Evolutionary conservation across 2,329 filamentous ascomycete genomes (phyloP).

Genomic region (Exophiala sp.): DNA sequence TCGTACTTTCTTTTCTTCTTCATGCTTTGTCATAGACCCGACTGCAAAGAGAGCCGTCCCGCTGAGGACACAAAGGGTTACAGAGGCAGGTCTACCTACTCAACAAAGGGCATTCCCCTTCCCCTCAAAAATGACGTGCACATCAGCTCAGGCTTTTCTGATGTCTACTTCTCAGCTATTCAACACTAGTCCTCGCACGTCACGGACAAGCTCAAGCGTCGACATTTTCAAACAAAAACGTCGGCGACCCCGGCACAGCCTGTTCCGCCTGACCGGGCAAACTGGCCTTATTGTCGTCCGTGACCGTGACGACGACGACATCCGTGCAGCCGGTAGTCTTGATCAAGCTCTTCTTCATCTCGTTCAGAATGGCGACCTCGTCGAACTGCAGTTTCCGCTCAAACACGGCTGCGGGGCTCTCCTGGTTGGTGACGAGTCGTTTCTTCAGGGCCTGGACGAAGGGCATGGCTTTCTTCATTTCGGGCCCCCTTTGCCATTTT

Average conservation of each 20-base stretch:
- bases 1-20: no score
- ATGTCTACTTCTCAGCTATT: background rate
- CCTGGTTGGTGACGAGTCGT: constrained; percentile 61
- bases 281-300: constrained; percentile 55
- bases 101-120: no score
- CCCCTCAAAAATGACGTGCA: no score
- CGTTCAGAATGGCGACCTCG: constrained; percentile 65
- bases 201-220: constrained; percentile 29
- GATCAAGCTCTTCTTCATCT: constrained; percentile 76
- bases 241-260: constrained; percentile 75
- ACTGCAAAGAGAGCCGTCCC: no score
- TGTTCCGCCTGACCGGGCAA: constrained; percentile 59
- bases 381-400: constrained; percentile 82
- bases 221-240: constrained; percentile 80
- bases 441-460: constrained; percentile 86
- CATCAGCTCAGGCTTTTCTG: no score
- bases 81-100: no score
- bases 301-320: constrained; percentile 65
- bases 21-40: no score
- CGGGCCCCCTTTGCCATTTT: constrained; percentile 57
- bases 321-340: constrained; percentile 64
- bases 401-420: constrained; percentile 47
- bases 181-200: background rate
- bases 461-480: constrained; percentile 98
- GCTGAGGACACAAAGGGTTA: no score